These are phyloP conservation scores for Hymenoscyphus infarciens DNA, from an alignment of 2,329 filamentous ascomycete genomes.

Conservation along the genomic window DNA sequence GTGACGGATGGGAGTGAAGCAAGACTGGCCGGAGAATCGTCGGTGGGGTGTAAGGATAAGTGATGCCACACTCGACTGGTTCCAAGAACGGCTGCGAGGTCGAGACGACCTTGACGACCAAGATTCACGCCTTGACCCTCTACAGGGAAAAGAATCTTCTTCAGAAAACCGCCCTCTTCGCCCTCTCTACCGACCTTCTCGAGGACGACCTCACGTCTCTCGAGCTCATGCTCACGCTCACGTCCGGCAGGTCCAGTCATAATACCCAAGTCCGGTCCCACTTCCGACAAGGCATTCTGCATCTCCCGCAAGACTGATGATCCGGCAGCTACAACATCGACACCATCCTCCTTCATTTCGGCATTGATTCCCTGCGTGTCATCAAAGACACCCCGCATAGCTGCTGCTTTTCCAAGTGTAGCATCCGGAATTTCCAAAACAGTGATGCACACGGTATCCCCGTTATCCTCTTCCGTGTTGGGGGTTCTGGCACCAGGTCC, in stretches of 20 bases:
- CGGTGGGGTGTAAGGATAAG: conserved; percentile 84
- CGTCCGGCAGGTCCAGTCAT: conserved; percentile 62
- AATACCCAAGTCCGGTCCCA: conserved; percentile 75
- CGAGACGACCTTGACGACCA: conserved; percentile 73
- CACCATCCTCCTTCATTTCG: conserved; percentile 95
- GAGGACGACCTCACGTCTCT: conserved; percentile 76
- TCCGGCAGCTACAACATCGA: conserved; percentile 70
- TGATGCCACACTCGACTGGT: conserved; percentile 96
- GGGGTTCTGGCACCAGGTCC: conserved; percentile 59
- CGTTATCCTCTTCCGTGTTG: conserved; percentile 65
- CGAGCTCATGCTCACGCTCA: conserved; percentile 73
- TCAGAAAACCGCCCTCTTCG: conserved; percentile 79
- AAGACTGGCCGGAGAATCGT: conserved; percentile 73
- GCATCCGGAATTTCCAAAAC: conserved; percentile 82
- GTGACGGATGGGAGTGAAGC: conserved; percentile 68
- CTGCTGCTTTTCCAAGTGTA: conserved; percentile 78
- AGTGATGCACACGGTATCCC: conserved; percentile 84
- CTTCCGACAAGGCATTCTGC: conserved; percentile 73
- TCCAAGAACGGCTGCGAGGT: conserved; percentile 68
- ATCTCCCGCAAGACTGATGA: conserved; percentile 84
- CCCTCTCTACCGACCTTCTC: conserved; percentile 83
- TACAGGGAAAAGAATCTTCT: conserved; percentile 75
- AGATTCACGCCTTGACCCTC: conserved; percentile 75
- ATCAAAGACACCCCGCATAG: conserved; percentile 88
- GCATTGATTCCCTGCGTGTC: conserved; percentile 89